Evolutionary conservation across 1,284 basidiomycete species (phyloP).

Genomic region (Phellinidium pouzarii): DNA sequence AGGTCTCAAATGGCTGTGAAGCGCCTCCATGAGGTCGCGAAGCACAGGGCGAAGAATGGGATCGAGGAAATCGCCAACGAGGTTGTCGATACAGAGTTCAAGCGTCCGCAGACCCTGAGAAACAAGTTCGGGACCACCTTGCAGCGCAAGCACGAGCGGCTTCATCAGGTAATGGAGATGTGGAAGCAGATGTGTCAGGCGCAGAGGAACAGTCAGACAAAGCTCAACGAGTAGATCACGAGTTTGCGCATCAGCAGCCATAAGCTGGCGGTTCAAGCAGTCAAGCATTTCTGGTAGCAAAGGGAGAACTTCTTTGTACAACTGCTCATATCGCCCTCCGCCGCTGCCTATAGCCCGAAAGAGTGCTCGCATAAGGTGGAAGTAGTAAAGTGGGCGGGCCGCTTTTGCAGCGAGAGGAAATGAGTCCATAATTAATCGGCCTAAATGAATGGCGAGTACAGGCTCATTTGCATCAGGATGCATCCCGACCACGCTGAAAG

Average conservation of each 20-base stretch:
- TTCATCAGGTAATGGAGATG: slow-evolving; percentile 97
- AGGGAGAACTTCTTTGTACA: slow-evolving; percentile 97
- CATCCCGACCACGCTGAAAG: slow-evolving; percentile 84
- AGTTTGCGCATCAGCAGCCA: slow-evolving; percentile 68
- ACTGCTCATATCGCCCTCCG: slow-evolving; percentile 88
- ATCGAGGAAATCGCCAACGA: slow-evolving; percentile 97
- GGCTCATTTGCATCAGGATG: slow-evolving; percentile 82
- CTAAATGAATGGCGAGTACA: slow-evolving; percentile 87
- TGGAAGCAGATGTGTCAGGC: slow-evolving; percentile 92
- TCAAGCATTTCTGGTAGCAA: slow-evolving; percentile 97
- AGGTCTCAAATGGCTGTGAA: slow-evolving; percentile 88
- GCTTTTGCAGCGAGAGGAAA: slow-evolving; percentile 93
- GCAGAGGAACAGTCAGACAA: slow-evolving; percentile 93
- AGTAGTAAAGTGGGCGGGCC: slow-evolving; percentile 88
- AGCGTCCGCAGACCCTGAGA: slow-evolving; percentile 95
- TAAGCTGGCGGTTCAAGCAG: slow-evolving; percentile 86
- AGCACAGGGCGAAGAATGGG: slow-evolving; percentile 92
- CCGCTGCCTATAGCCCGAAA: slow-evolving; percentile 96
- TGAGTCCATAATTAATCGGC: slow-evolving; percentile 94
- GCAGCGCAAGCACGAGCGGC: slow-evolving; percentile 88
- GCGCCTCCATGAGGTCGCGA: slow-evolving; percentile 90
- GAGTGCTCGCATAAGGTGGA: slow-evolving; percentile 87
- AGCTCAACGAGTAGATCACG: slow-evolving; percentile 95
- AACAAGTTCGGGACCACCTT: slow-evolving; percentile 85
- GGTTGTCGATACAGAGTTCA: slow-evolving; percentile 99